Base-by-base conservation (phyloP, 495 filamentous ascomycete genomes). In the Daldinia decipiens region DNA sequence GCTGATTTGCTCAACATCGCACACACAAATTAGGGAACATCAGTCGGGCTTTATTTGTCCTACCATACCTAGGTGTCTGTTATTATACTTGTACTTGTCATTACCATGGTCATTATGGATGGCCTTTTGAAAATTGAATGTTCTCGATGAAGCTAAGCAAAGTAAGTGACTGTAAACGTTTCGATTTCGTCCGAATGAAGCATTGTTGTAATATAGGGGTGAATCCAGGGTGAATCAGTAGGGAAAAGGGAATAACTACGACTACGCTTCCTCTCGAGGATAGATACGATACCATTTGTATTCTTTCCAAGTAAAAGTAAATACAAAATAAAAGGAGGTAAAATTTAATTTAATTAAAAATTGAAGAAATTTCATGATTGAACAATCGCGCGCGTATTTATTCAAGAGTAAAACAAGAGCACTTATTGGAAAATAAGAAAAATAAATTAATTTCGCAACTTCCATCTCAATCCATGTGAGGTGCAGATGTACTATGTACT, bases 401-500 rank as follows among this genome's bases (percentile, higher is more conserved):
- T 26, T 29, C 53, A 53, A 59, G 11, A 60, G 39, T 19, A 56
- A 67, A 56, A 47, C 45, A 57, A 39, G 24, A 40, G 15, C 17
- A 60, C 26, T 61, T 47, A 47, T 47, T 47, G 43, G 55, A 68
- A 60, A 60, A 50, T 31, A 69, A 69, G 58, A 54, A 57, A 68
- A 58, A 69, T 63, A 56, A 62, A 62, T 61, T 61, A 61, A 62
- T 68, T 68, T 57, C 59, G 32, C 53, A 59, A 59, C 34, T 43
- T 60, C n/a, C n/a, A n/a, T n/a, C 45, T 19, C 53, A 29, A 59
- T 47, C 52, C 34, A 56, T 51, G 59, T 43, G 39, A 62, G 59
- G 66, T 68, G 66, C 66, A 32, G 32, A 19, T 26, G 57, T 68
- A 62, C 59, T 62, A 19, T 26, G 57, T 68, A 62, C 59, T 62